A percentile compares a stretch with the other conserved stretches of the same genome.
Conservation (phyloP, 2,329 filamentous ascomycete genomes). For the Achaetomium macrosporum region DNA sequence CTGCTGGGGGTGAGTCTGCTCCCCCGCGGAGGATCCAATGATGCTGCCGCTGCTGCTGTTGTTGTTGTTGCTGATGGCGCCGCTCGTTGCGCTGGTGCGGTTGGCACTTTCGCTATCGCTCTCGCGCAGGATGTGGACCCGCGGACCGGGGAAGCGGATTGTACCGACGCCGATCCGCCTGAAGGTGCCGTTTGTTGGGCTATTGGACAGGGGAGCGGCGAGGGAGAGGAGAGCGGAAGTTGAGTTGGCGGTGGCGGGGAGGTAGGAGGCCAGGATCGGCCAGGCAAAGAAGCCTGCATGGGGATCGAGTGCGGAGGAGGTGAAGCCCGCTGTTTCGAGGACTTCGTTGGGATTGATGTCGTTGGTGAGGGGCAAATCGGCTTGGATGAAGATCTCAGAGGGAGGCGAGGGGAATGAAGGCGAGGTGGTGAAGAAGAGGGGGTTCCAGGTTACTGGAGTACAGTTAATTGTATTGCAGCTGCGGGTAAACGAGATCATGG, state of each 20-base stretch:
- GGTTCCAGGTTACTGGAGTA: slow-evolving; percentile 15
- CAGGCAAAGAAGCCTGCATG: slow-evolving; percentile 10
- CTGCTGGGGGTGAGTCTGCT: too few relatives aligned
- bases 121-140: slow-evolving; percentile 1
- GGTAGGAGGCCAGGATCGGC: slow-evolving; percentile 10
- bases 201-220: slow-evolving; percentile 6
- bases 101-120: not conserved
- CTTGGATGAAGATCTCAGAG: slow-evolving; percentile 16
- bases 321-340: slow-evolving; percentile 9
- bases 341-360: not conserved
- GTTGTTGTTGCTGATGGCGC: not conserved
- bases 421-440: slow-evolving; percentile 15
- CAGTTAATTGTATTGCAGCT: not conserved
- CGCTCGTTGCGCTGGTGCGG: not conserved
- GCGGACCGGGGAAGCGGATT: slow-evolving; percentile 10
- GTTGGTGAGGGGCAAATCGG: slow-evolving; percentile 16
- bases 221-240: slow-evolving; percentile 11
- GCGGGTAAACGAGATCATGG: too few relatives aligned
- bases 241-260: slow-evolving; percentile 2
- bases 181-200: slow-evolving; percentile 1
- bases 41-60: not conserved
- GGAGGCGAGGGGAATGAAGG: not conserved
- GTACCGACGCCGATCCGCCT: slow-evolving; percentile 3
- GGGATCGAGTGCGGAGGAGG: slow-evolving; percentile 8
- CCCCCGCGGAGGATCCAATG: too few relatives aligned